Base-by-base conservation (phyloP, 805 yeast genomes). In the Barnettozyma salicaria region DNA sequence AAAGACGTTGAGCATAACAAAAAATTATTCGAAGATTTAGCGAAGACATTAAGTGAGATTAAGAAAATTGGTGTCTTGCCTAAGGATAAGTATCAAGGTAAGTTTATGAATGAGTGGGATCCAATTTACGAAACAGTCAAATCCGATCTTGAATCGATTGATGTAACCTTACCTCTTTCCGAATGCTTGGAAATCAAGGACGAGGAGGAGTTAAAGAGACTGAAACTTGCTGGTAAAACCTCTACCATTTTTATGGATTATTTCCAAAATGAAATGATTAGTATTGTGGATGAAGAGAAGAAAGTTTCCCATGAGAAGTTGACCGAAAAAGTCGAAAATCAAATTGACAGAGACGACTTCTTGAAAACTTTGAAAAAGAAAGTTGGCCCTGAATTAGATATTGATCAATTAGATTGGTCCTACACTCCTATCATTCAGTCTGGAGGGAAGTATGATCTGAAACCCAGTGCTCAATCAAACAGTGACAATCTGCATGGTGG, bases 361-460 rank as follows among this genome's bases (percentile, higher is more conserved):
- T 74, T 80, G 58, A 70, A 70, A 39, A 58, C 61, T 27, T 56
- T 75, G 51, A 75, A 78, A 51, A 72, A 73, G 46, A 68, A 70
- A 40, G 47, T 73, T 16, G 80, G 82, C 31, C 65, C 72, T 23
- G 90, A 82, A 37, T 81, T 88, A 43, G 95, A 87, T 52, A 66
- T 80, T 5, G 77, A 75, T 43, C 74, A 77, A 45, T 63, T 90
- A 16, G 97, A 90, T 58, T 90, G 97, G 96, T 84, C 95, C 47
- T 87, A 85, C 59, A 77, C 88, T 38, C 97, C 97, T 20, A 84
- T 88, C 36, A 72, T 88, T 36, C 95, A 87, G 63, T 81, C 94
- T 49, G 95, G 95, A 37, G 87, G 86, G 24, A 76, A 78, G 38
- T 89, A 78, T 54, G 95, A 88, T 59, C 67, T 89, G 53, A 79